Evolutionary conservation across 202 grass and related monocot genomes (phyloP).

Genomic region (Zizania palustris): DNA sequence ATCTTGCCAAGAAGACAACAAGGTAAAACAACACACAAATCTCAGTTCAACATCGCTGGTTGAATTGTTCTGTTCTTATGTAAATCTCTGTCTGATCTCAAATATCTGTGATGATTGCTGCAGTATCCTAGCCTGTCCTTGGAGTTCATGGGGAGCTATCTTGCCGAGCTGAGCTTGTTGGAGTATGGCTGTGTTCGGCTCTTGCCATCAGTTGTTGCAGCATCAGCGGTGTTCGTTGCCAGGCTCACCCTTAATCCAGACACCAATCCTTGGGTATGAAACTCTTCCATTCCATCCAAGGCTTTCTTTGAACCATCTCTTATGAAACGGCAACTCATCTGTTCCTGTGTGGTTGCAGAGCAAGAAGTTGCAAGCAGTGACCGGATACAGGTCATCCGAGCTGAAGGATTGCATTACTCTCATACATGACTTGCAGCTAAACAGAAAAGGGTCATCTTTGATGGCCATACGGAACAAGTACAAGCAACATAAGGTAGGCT

Average conservation of each 20-base stretch:
- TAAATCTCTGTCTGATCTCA: conserved; percentile 31
- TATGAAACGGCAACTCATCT: conserved; percentile 28
- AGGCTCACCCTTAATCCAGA: conserved; percentile 61
- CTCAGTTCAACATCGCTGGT: conserved; percentile 4
- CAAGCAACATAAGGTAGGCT: conserved; percentile 75
- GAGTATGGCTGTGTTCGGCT: conserved; percentile 60
- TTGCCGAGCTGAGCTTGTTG: conserved; percentile 64
- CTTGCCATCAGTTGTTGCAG: conserved; percentile 69
- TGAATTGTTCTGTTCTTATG: conserved; percentile 8
- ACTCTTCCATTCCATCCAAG: neutral
- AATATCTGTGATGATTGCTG: conserved; percentile 10
- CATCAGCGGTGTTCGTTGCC: conserved; percentile 63
- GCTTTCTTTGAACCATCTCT: neutral
- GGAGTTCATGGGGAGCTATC: conserved; percentile 67
- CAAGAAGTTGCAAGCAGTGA: conserved; percentile 62
- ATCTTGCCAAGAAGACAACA: conserved; percentile 54
- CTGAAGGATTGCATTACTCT: conserved; percentile 65
- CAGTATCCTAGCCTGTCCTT: conserved; percentile 53
- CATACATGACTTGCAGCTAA: conserved; percentile 76
- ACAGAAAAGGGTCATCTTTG: conserved; percentile 54
- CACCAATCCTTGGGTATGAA: conserved; percentile 69
- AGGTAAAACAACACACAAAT: conserved; percentile 38
- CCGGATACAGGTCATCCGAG: conserved; percentile 64
- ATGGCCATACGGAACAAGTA: conserved; percentile 69
- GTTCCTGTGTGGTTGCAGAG: conserved; percentile 47